A percentile compares a stretch with the other conserved stretches of the same genome.
Evolutionary conservation across 176 grass and related monocot genomes (phyloP).

Genomic region (Otatea glauca): DNA sequence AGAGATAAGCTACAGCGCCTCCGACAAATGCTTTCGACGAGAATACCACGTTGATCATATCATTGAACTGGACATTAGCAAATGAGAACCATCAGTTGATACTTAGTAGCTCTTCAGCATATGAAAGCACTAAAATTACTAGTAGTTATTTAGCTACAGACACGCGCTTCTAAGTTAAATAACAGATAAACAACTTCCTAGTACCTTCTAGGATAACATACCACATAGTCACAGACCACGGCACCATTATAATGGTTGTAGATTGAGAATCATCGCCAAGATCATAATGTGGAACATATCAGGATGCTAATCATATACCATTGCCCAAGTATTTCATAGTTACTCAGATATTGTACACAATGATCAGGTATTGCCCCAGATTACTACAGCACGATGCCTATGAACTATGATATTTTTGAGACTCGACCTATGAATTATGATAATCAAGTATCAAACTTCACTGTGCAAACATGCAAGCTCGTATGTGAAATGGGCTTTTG

Average conservation of each 20-base stretch:
- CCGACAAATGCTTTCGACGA: slow-evolving; percentile 86
- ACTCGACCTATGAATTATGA: not conserved
- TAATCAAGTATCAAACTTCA: not conserved
- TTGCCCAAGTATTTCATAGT: not conserved
- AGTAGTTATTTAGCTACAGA: not conserved
- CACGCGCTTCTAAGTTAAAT: not conserved
- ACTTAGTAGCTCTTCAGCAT: not conserved
- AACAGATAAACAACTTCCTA: not conserved
- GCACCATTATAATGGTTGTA: not conserved
- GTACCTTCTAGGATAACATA: not conserved
- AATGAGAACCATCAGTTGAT: not conserved
- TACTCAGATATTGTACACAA: not conserved
- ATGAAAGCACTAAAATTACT: not conserved
- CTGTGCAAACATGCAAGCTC: not conserved
- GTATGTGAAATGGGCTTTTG: not conserved
- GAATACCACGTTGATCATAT: slow-evolving; percentile 91
- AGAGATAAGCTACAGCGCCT: slow-evolving; percentile 63
- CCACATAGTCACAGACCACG: not conserved
- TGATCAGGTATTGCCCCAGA: not conserved
- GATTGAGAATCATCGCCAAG: not conserved
- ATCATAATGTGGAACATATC: not conserved
- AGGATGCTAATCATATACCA: not conserved
- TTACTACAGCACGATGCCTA: not conserved
- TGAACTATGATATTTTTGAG: not conserved
- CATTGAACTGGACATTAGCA: slow-evolving; percentile 75